Conservation (phyloP, 257 asterid genomes). For the Solanum lycopersicoides region DNA sequence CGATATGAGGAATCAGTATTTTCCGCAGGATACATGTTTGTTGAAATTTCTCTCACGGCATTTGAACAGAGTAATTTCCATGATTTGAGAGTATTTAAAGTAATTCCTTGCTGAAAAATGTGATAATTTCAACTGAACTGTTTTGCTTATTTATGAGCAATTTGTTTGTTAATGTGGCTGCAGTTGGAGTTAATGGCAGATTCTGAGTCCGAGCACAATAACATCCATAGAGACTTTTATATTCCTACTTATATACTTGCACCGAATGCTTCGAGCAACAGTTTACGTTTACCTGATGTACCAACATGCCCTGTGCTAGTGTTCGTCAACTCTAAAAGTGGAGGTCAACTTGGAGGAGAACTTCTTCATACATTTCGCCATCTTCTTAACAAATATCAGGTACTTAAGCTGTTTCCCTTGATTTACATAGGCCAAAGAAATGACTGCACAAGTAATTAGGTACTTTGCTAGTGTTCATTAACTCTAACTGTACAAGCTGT, state of each 20-base stretch:
- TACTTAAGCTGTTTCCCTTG: conserved; percentile 2
- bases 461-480: too few species aligned
- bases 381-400: conserved; percentile 71
- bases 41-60: neutral
- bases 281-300: neutral
- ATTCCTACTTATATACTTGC: conserved; percentile 51
- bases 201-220: conserved; percentile 12
- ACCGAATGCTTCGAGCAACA: conserved; percentile 17
- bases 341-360: conserved; percentile 93
- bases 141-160: neutral
- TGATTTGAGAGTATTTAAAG: neutral
- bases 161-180: conserved; percentile 14
- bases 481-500: neutral
- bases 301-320: conserved; percentile 82
- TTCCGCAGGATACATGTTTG: neutral
- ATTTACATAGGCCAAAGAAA: neutral
- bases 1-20: neutral
- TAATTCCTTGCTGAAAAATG: neutral
- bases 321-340: conserved; percentile 82
- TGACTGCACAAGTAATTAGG: neutral
- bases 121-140: neutral
- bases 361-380: conserved; percentile 63
- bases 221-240: conserved; percentile 35
- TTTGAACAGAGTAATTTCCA: neutral
- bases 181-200: conserved; percentile 23